Evolutionary conservation across 495 filamentous ascomycete species (phyloP).

Genomic region (Bacidia rubella): DNA sequence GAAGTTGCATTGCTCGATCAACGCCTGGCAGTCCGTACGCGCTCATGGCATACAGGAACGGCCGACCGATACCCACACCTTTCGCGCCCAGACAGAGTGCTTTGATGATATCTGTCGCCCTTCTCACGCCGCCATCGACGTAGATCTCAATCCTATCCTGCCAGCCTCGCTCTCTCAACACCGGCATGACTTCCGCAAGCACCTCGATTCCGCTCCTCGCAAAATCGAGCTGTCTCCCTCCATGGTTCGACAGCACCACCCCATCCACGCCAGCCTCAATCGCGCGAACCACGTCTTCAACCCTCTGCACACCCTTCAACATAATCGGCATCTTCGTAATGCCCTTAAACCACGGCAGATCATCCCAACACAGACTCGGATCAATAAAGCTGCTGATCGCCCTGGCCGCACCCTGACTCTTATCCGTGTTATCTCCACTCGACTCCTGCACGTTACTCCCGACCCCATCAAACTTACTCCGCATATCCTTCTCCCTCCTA

Average conservation of each 20-base stretch:
- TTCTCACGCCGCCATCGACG: slow-evolving; percentile 79
- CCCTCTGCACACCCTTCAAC: slow-evolving; percentile 90
- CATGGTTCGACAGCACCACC: slow-evolving; percentile 94
- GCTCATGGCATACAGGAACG: slow-evolving; percentile 93
- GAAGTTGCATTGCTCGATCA: slow-evolving; percentile 80
- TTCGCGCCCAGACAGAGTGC: slow-evolving; percentile 85
- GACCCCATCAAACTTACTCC: slow-evolving; percentile 74
- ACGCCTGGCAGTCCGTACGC: slow-evolving; percentile 82
- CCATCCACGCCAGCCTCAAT: slow-evolving; percentile 75
- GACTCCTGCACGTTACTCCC: slow-evolving; percentile 69
- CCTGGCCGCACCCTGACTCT: slow-evolving; percentile 79
- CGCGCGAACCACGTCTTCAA: slow-evolving; percentile 84
- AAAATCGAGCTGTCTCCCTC: slow-evolving; percentile 92
- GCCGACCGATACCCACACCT: slow-evolving; percentile 87
- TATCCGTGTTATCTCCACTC: slow-evolving; percentile 54
- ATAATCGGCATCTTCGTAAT: slow-evolving; percentile 96
- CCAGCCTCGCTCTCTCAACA: slow-evolving; percentile 67
- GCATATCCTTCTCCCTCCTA: slow-evolving; percentile 90
- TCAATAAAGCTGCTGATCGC: slow-evolving; percentile 95
- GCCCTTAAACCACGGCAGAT: slow-evolving; percentile 84
- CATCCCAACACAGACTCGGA: slow-evolving; percentile 77
- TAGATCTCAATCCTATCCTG: slow-evolving; percentile 80
- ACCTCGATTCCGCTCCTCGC: slow-evolving; percentile 85
- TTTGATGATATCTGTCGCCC: slow-evolving; percentile 92
- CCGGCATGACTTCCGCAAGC: slow-evolving; percentile 91